phyloP scores from a whole-genome alignment of 2,329 filamentous ascomycete genomes.

The Knoxdaviesia proteae region DNA sequence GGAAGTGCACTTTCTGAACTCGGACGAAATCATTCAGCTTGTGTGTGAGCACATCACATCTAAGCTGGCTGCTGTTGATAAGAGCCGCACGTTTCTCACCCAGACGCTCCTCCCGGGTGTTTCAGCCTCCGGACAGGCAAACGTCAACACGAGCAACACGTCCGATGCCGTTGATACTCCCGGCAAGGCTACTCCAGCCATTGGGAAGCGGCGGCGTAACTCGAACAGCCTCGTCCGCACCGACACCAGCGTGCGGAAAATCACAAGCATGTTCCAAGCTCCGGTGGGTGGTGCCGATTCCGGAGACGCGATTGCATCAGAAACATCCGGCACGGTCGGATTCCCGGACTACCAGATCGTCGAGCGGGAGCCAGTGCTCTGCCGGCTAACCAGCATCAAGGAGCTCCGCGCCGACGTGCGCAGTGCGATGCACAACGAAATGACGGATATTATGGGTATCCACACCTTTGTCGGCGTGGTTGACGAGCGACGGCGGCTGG shows the following conservation, averaged over 20 bases:
- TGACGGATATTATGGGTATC: constrained; percentile 70
- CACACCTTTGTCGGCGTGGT: constrained; percentile 91
- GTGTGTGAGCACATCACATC: constrained; percentile 64
- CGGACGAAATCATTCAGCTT: constrained; percentile 81
- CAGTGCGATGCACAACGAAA: constrained; percentile 58
- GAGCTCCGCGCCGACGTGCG: constrained; percentile 65
- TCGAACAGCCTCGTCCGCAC: constrained; percentile 73
- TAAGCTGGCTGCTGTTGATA: constrained; percentile 70
- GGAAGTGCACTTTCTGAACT: constrained; percentile 92
- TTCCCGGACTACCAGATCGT: constrained; percentile 43
- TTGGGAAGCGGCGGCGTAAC: constrained; percentile 19
- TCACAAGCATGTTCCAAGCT: constrained; percentile 82
- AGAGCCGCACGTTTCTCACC: constrained; percentile 82
- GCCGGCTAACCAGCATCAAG: constrained; percentile 67
- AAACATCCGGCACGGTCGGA: constrained; percentile 23
- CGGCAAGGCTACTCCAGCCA: constrained; percentile 13
- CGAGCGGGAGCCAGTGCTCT: constrained; percentile 47
- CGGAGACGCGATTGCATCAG: constrained; percentile 14
- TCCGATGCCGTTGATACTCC: constrained; percentile 8
- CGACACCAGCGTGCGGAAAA: constrained; percentile 75
- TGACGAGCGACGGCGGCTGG: constrained; percentile 67
- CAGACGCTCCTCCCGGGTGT: constrained; percentile 70
- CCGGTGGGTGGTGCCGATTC: not conserved
- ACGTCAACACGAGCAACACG: constrained; percentile 5
- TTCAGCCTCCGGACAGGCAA: constrained; percentile 7